Evolutionary conservation across 2,329 filamentous ascomycete genomes (phyloP), one percentile per base, ranked within the genome.

Genomic region (Neonectria magnoliae): DNA sequence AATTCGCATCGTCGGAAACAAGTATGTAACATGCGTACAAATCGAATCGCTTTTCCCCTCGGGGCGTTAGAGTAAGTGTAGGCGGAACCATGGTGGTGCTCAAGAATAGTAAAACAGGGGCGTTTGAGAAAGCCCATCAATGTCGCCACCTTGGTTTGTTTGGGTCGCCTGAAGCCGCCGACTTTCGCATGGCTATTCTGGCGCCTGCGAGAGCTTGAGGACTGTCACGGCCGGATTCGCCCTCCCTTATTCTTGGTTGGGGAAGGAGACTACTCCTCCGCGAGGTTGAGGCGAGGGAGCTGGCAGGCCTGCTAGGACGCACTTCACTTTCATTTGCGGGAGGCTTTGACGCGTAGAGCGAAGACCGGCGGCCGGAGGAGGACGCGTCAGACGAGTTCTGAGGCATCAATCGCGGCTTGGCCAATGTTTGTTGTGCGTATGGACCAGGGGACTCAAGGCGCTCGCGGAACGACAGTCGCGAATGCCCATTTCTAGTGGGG

Each of bases 221-320:
- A 57, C 82, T 87, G 42, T 81, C 79, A 18, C 84, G 79, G 5
- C 86, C 86, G 14, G 78, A 79, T 18, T 79, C 72, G 27, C 75
- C 75, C 7, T 77, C 74, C 45, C 70, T 77, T 4, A 73, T 70
- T 27, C 75, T 82, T 0, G 83, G 80, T 60, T 84, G 80, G 18
- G 88, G 87, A 22, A 90, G 77, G 62, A 90, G 72, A 70, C 87
- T 89, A 5, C 77, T 81, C 31, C 88, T 83, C 64, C 87, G 79
- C 61, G 78, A 81, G 20, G 77, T 72, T 2, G 79, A 77, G 7
- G 86, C 84, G 48, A 90, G 72, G 3, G 88, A 90, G 73, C 86
- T 90, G 47, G 83, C 84, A 11, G 88, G 84, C 31, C 88, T 83
- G 74, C 77, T 71, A 70, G 76, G 25, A 66, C 66, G 70, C 70